phyloP scores from a whole-genome alignment of 2,329 filamentous ascomycete species.

The Ceratocystis cacaofunesta region DNA sequence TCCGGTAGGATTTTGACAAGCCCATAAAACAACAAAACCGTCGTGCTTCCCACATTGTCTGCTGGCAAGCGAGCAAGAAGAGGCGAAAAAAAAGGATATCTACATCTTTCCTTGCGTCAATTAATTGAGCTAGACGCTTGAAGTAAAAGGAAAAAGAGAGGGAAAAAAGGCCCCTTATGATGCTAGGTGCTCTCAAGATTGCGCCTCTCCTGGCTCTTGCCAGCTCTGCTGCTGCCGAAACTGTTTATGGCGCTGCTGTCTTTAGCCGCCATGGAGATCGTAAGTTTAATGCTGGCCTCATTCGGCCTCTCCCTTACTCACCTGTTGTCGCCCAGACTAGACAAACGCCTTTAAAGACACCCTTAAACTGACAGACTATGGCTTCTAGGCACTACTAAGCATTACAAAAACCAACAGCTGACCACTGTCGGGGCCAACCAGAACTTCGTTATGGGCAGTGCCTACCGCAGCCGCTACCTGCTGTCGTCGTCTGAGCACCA shows the following conservation, averaged over 20 bases:
- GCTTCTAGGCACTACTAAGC: slow-evolving; percentile 24
- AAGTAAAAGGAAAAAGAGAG: neutral
- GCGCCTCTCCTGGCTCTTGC: slow-evolving; percentile 12
- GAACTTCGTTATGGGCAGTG: slow-evolving; percentile 22
- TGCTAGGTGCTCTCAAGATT: slow-evolving; percentile 6
- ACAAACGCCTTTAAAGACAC: neutral
- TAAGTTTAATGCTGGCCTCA: slow-evolving; percentile 17
- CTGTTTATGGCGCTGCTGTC: slow-evolving; percentile 24
- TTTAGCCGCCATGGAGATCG: slow-evolving; percentile 26
- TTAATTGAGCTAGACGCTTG: no score
- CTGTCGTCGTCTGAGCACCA: slow-evolving; percentile 20
- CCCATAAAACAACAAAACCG: neutral
- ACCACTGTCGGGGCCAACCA: slow-evolving; percentile 26
- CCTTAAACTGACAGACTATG: neutral
- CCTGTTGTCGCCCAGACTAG: neutral
- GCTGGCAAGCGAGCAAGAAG: neutral
- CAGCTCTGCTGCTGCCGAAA: slow-evolving; percentile 22
- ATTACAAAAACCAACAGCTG: slow-evolving; percentile 24
- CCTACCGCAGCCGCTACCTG: slow-evolving; percentile 20
- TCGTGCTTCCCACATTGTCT: neutral
- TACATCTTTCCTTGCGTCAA: no score
- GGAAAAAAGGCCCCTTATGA: neutral
- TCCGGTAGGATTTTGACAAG: neutral
- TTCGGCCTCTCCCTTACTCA: neutral
- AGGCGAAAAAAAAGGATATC: neutral